Evolutionary conservation across 2,329 filamentous ascomycete genomes (phyloP), one percentile per base, ranked within the genome.

Genomic region (Beauveria asiatica): DNA sequence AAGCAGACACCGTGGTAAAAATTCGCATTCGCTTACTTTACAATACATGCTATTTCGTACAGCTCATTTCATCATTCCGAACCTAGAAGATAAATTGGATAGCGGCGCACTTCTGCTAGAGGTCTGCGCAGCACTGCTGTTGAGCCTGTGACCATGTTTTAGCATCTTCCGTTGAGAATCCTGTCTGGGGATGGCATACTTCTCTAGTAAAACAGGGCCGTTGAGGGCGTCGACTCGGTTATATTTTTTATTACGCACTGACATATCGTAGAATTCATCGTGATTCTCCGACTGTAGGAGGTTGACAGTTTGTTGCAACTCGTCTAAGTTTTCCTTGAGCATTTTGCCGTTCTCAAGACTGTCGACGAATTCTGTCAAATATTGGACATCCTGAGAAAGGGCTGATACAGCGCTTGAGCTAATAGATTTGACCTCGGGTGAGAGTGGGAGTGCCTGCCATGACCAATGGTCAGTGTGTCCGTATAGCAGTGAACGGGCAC

Each of bases 241-340:
- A 70, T 96, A 99, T 71, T 96, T 95, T 76, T 89, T 92, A 75
- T 97, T 96, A 57, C 92, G 80, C 16, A 88, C 89, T 5, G 88
- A 89, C 54, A 94, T 88, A 70, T 99, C 94, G 72, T 94, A 99
- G 73, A 96, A 99, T 72, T 97, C 93, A 65, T 97, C 92, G n/a
- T 90, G 85, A 67, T 96, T 96, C 45, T 96, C 91, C 1, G 83
- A 84, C 69, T 90, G 86, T 82, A 99, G 89, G 27, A 99, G 80
- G 62, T 89, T 85, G 51, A 96, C 88, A 1, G 94, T 97, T 76
- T 99, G 94, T 67, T 93, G 87, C 41, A 99, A 79, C 75, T 97
- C 94, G 67, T 97, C 92, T 44, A 99, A 78, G 65, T 95, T 94
- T 69, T 94, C 89, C 63, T 88, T 83, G 21, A 99, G 78, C 74